Conservation (phyloP, 371 early-diverging fungal species). For the Parasitella parasitica region DNA sequence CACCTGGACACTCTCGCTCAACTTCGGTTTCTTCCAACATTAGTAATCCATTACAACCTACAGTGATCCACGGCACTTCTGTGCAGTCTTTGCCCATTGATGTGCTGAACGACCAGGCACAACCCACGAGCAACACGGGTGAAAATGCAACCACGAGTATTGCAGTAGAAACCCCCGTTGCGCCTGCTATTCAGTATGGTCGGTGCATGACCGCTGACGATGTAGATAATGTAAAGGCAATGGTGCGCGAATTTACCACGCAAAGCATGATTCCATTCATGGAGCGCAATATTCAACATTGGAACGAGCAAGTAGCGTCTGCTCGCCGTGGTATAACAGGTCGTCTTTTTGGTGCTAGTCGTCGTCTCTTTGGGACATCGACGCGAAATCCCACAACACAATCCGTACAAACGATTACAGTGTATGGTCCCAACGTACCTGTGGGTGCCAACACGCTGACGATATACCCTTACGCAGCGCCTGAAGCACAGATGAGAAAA, state of each 20-base stretch:
- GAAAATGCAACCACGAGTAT: background rate
- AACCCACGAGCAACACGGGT: constrained; percentile 2
- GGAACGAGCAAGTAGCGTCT: constrained; percentile 91
- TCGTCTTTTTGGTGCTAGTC: constrained; percentile 79
- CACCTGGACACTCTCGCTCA: constrained; percentile 25
- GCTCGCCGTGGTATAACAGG: constrained; percentile 90
- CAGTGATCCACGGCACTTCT: constrained; percentile 15
- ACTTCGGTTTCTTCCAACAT: constrained; percentile 18
- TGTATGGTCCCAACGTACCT: constrained; percentile 39
- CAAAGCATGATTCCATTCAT: constrained; percentile 85
- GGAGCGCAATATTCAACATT: constrained; percentile 84
- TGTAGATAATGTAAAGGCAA: constrained; percentile 49
- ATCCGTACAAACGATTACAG: constrained; percentile 38
- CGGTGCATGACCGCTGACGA: constrained; percentile 57
- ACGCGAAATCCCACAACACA: constrained; percentile 34
- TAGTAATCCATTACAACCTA: constrained; percentile 6
- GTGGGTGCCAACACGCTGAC: constrained; percentile 34
- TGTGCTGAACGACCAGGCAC: background rate
- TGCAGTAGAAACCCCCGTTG: constrained; percentile 15
- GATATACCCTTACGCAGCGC: constrained; percentile 67
- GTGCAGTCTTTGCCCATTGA: constrained; percentile 17
- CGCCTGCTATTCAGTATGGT: constrained; percentile 48
- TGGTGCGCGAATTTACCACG: constrained; percentile 65
- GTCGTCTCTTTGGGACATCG: constrained; percentile 76
- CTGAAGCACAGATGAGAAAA: constrained; percentile 89